A percentile compares a stretch with the other conserved stretches of the same genome.
Conservation (phyloP, 2,329 filamentous ascomycete species). For the Stagonosporopsis rhizophila region DNA sequence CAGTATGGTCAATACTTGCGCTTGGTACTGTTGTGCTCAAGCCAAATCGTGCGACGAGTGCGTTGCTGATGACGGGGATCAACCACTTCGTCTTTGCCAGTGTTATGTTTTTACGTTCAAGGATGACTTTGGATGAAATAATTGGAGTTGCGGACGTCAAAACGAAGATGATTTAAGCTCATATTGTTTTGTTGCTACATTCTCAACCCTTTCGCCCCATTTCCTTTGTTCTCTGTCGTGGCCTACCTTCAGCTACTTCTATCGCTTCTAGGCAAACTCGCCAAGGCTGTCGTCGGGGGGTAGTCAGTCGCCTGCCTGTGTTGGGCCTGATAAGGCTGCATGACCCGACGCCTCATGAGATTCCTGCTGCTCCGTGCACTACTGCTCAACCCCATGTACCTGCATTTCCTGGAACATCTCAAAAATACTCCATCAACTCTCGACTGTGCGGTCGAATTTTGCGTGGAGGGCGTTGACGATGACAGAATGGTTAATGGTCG, state of each 20-base stretch:
- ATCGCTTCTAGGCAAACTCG: too few species aligned
- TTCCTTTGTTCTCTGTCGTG: too few species aligned
- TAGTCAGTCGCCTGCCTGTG: too few species aligned
- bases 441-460: too few species aligned
- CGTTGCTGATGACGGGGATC: constrained; percentile 24
- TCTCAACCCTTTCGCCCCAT: too few species aligned
- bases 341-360: neutral
- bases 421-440: too few species aligned
- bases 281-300: too few species aligned
- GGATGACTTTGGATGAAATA: constrained; percentile 1
- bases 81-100: constrained; percentile 23
- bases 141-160: neutral
- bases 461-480: too few species aligned
- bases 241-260: too few species aligned
- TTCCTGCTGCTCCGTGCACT: neutral
- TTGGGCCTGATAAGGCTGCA: too few species aligned
- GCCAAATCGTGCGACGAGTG: constrained; percentile 23
- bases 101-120: constrained; percentile 10
- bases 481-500: too few species aligned
- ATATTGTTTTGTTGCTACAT: too few species aligned
- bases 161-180: neutral
- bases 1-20: constrained; percentile 20
- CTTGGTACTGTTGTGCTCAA: constrained; percentile 20
- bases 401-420: neutral
- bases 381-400: neutral